Percentiles rank a stretch among this genome's conserved stretches.
phyloP scores from a whole-genome alignment of 257 asterid species.

The Scutellaria minor region DNA sequence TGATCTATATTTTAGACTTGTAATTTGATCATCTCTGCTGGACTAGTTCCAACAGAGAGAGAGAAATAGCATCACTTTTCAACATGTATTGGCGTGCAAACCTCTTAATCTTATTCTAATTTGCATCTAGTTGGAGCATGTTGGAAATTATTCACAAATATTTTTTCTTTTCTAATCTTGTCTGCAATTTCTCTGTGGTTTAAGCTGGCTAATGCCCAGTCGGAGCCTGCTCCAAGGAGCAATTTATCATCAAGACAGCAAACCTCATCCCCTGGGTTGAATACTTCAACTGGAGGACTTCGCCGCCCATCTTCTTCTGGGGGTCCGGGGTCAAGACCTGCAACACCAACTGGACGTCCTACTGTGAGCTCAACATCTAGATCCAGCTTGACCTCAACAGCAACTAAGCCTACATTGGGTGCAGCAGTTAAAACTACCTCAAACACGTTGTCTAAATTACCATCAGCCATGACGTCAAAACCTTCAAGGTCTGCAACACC shows the following conservation, averaged over 20 bases:
- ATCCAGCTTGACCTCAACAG: conserved; percentile 45
- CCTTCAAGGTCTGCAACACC: conserved; percentile 91
- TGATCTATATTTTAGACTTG: conserved; percentile 4
- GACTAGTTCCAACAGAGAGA: conserved; percentile 10
- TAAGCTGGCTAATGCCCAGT: conserved; percentile 86
- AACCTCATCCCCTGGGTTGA: conserved; percentile 65
- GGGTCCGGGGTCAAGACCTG: conserved; percentile 81
- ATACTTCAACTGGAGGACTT: conserved; percentile 67
- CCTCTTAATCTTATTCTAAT: conserved; percentile 13
- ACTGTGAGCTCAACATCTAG: conserved; percentile 59
- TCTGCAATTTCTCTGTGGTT: conserved; percentile 40
- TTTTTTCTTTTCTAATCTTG: conserved; percentile 26
- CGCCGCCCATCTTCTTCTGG: conserved; percentile 93
- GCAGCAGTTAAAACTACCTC: conserved; percentile 55
- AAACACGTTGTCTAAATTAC: conserved; percentile 50
- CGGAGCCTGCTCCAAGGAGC: conserved; percentile 68
- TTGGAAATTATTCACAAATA: conserved; percentile 16
- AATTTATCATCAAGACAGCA: conserved; percentile 64
- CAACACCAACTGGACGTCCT: conserved; percentile 88
- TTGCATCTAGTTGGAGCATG: neutral
- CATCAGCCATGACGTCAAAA: conserved; percentile 51
- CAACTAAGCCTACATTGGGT: conserved; percentile 41
- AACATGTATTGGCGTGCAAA: conserved; percentile 7
- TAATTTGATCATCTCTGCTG: conserved; percentile 24
- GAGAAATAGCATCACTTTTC: conserved; percentile 6